Base-by-base conservation (phyloP, 1,139 yeast species). In the Hansenula sp. region DNA sequence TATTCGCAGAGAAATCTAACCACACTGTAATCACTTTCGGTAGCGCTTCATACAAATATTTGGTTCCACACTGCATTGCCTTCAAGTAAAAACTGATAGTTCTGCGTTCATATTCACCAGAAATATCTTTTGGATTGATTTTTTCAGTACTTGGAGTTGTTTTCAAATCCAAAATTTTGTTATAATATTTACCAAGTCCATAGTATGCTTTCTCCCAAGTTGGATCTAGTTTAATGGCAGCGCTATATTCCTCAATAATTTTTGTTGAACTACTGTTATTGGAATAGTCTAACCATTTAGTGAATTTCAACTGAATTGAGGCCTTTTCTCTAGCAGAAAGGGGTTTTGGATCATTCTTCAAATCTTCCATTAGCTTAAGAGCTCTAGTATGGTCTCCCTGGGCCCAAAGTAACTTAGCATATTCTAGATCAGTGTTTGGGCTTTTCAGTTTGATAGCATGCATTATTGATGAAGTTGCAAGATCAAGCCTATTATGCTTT, bases 351-450 rank as follows among this genome's bases (percentile, higher is more conserved):
- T 57, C 49, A 30, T 56, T 40, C 16, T 48, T 47, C 32, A 50
- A 43, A 33, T 53, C 59, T 24, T 56, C 59, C 37, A 90, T 66
- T 10, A 79, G 71, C 40, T 83, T 79, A 32, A 92, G 72, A 0
- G 98, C 98, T 51, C 89, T 83, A 17, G 92, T 77, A 47, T 81
- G 89, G 47, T 88, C 94, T 1, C 95, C 96, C 57, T 87, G 89
- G 2, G 80, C 82, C 97, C 98, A 92, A 37, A 89, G 62, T 9
- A 94, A 69, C 44, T 86, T 81, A 0, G 97, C 87, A 59, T 86
- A 85, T 57, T 89, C 96, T 31, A 84, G 68, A 44, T 79, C 82
- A 1, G 94, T 88, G 20, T 71, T 68, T 1, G 65, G 62, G 36
- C 65, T 60, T 1, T 60, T 61, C 14, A 73, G 56, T 5, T 72